Percentiles rank a stretch among this genome's conserved stretches.
Evolutionary conservation across 2,329 filamentous ascomycete genomes (phyloP).

Genomic region (Aspergillus niger): DNA sequence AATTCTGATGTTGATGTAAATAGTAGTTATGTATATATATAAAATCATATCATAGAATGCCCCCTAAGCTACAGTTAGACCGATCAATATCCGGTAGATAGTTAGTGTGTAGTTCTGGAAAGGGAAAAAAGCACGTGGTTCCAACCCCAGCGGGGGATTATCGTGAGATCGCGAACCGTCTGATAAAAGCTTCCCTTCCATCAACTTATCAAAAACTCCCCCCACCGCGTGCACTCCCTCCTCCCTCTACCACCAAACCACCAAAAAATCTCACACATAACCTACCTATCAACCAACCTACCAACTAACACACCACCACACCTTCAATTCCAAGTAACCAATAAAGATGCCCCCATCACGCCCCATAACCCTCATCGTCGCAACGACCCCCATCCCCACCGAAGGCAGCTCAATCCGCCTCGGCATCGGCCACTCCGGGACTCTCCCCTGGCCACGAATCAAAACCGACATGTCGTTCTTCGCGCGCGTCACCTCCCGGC

Average conservation of each 20-base stretch:
- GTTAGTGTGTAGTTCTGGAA: neutral
- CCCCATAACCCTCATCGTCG: slow-evolving; percentile 87
- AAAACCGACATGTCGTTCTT: slow-evolving; percentile 96
- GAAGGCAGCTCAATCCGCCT: slow-evolving; percentile 60
- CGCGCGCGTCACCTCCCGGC: slow-evolving; percentile 78
- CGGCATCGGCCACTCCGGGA: slow-evolving; percentile 80
- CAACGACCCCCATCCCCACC: slow-evolving; percentile 66
- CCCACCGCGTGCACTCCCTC: neutral
- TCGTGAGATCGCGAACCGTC: too few relatives aligned
- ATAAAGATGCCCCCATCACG: slow-evolving; percentile 15
- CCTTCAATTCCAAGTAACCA: neutral
- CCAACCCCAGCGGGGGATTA: neutral
- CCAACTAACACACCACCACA: neutral
- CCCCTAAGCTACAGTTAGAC: neutral
- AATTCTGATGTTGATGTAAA: too few relatives aligned
- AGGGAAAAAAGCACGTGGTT: neutral
- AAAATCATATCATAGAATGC: too few relatives aligned
- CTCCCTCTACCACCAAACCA: too few relatives aligned
- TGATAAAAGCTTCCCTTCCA: neutral
- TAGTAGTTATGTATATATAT: too few relatives aligned
- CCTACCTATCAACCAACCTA: too few relatives aligned
- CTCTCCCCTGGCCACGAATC: slow-evolving; percentile 84
- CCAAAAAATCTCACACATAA: too few relatives aligned
- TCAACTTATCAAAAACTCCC: neutral
- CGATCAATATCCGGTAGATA: neutral